Percentiles rank a stretch among this genome's conserved stretches.
Evolutionary conservation across 2,329 filamentous ascomycete genomes (phyloP).

Genomic region (Fusarium circinatum): DNA sequence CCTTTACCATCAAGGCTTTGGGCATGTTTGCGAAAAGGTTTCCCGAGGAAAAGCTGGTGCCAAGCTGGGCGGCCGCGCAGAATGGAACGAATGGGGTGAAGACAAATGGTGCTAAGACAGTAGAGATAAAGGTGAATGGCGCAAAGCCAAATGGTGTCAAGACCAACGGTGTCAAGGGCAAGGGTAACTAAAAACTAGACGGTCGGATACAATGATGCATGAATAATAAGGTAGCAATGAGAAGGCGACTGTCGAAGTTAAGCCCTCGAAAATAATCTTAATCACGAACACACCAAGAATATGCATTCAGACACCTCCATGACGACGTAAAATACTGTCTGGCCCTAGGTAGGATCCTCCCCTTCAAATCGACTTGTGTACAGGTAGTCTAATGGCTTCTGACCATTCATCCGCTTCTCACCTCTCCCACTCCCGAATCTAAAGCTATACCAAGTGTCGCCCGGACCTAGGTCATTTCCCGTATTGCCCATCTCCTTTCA

Average conservation of each 20-base stretch:
- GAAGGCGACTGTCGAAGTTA: background rate
- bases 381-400: too few relatives aligned
- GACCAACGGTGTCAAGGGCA: background rate
- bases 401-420: background rate
- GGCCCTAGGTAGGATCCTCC: background rate
- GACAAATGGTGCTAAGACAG: background rate
- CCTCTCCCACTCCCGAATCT: background rate
- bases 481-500: background rate
- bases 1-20: constrained; percentile 91
- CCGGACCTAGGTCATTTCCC: background rate
- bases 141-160: background rate
- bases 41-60: constrained; percentile 68
- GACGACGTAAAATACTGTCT: background rate
- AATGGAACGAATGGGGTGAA: background rate
- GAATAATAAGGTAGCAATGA: background rate
- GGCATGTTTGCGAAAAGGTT: constrained; percentile 85
- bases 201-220: background rate
- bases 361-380: background rate
- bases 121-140: background rate
- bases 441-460: too few relatives aligned
- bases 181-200: background rate
- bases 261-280: background rate
- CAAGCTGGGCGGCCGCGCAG: constrained; percentile 18
- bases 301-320: background rate
- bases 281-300: background rate